Conservation (phyloP, 805 yeast species). For the Lipomyces sp. region DNA sequence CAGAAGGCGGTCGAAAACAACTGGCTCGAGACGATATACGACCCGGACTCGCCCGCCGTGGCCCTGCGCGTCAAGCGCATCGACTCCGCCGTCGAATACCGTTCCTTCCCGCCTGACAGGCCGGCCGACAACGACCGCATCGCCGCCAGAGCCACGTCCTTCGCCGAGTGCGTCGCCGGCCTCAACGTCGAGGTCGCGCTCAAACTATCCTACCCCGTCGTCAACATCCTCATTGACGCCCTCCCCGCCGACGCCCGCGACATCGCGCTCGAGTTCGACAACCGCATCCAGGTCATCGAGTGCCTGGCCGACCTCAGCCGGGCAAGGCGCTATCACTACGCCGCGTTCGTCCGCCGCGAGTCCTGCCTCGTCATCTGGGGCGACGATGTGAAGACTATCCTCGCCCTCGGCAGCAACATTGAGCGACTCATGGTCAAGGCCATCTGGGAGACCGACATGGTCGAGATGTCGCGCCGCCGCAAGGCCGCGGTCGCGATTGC, state of each 20-base stretch:
- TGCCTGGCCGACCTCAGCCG: slow-evolving; percentile 10
- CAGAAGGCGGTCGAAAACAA: background rate
- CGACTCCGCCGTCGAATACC: slow-evolving; percentile 7
- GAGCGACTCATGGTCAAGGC: slow-evolving; percentile 4
- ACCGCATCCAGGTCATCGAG: slow-evolving; percentile 13
- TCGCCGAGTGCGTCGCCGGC: slow-evolving; percentile 1
- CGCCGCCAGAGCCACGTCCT: too few species aligned
- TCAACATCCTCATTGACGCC: background rate
- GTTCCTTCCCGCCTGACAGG: slow-evolving; percentile 11
- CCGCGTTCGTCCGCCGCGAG: slow-evolving; percentile 12
- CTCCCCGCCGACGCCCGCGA: background rate
- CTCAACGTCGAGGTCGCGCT: slow-evolving; percentile 13
- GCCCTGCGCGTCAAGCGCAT: slow-evolving; percentile 1
- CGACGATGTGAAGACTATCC: slow-evolving; percentile 1
- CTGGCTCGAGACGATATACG: slow-evolving; percentile 9
- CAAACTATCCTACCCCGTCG: slow-evolving; percentile 6
- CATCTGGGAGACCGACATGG: slow-evolving; percentile 6
- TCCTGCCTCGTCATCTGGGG: slow-evolving; percentile 14
- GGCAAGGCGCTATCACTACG: slow-evolving; percentile 15
- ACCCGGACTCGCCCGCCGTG: slow-evolving; percentile 1
- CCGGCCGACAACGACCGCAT: background rate
- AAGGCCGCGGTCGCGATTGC: background rate
- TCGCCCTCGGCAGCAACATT: slow-evolving; percentile 4
- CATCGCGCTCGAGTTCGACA: slow-evolving; percentile 2
- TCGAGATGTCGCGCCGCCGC: background rate